Conservation (phyloP, 768 basidiomycete species). For the Termitomyces sp. region DNA sequence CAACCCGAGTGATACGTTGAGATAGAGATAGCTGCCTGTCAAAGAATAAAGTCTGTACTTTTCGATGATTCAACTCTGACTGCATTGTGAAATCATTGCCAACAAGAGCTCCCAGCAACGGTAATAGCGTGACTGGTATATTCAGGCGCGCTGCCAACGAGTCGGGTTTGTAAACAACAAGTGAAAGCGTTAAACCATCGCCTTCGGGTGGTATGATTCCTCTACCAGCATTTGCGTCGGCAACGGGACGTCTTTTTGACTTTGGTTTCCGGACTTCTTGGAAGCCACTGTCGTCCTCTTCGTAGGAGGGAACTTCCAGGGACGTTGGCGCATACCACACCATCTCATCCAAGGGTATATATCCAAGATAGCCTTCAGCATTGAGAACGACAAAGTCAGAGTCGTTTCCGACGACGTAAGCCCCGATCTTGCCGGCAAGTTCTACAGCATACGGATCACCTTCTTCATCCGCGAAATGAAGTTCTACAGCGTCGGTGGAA, state of each 20-base stretch:
- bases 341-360: slow-evolving; percentile 73
- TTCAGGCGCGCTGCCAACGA: slow-evolving; percentile 58
- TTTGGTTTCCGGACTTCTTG: slow-evolving; percentile 52
- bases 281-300: slow-evolving; percentile 46
- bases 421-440: slow-evolving; percentile 65
- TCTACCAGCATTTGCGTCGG: slow-evolving; percentile 21
- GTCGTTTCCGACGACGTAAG: slow-evolving; percentile 73
- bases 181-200: slow-evolving; percentile 41
- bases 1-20: slow-evolving; percentile 65
- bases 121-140: slow-evolving; percentile 66
- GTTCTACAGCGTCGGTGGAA: slow-evolving; percentile 31
- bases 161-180: slow-evolving; percentile 55
- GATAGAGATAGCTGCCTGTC: slow-evolving; percentile 47
- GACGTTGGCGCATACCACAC: slow-evolving; percentile 44
- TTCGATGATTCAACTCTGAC: slow-evolving; percentile 39
- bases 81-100: slow-evolving; percentile 75
- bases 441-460: slow-evolving; percentile 83
- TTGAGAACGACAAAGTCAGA: slow-evolving; percentile 82
- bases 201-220: slow-evolving; percentile 52
- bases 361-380: slow-evolving; percentile 70
- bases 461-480: slow-evolving; percentile 78
- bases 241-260: slow-evolving; percentile 33
- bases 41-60: slow-evolving; percentile 62
- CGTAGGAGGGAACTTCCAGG: slow-evolving; percentile 23
- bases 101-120: slow-evolving; percentile 70